Evolutionary conservation across 306 rosid species (phyloP), one percentile per base, ranked within the genome.

Genomic region (Oxytropis ochrocephala): DNA sequence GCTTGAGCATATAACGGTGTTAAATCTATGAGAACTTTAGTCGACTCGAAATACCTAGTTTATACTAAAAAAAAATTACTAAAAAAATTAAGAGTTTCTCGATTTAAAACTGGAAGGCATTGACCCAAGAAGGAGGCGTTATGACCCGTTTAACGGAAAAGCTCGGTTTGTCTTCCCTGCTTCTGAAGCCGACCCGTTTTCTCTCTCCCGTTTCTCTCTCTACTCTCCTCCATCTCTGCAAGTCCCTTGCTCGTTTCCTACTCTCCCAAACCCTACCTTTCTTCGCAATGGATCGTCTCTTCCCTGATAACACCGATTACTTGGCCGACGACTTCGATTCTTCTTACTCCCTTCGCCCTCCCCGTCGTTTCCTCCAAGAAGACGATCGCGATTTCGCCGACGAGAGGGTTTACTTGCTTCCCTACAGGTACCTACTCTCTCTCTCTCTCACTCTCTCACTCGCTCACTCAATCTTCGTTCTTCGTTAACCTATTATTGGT

Each of bases 401-500:
- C 46, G 92, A 86, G 19, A 83, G 82, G 70, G 79, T 92, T 39
- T 87, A 83, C 81, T 76, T 92, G 56, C 85, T 92, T 56, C 83
- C 87, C 30, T 80, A 81, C 85, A 53, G 94, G 97, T 91, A 42
- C 50, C 3, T 8, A 21, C 12, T 30, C 0, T 11, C 30, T 4
- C 24, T 14, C 12, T 21, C 27, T 21, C 27, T 21, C 27, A 1
- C 27, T 21, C 12, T 39, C 0, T 11, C 30, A 4, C 44, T 18
- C 55, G 6, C 41, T 42, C 19, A 5, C 38, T 38, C 35, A 36
- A 36, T 59, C 5, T 18, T 6, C 49, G 12, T 36, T 59, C 5
- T 59, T 30, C 4, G 50, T 3, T 61, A 38, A 2, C 11, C 43
- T 38, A 38, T 38, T 2, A 8, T 38, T 7, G 38, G 6, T 6